Percentiles rank a stretch among this genome's conserved stretches.
Evolutionary conservation across 176 grass and related monocot species (phyloP).

Genomic region (Dendrocalamus sinicus): DNA sequence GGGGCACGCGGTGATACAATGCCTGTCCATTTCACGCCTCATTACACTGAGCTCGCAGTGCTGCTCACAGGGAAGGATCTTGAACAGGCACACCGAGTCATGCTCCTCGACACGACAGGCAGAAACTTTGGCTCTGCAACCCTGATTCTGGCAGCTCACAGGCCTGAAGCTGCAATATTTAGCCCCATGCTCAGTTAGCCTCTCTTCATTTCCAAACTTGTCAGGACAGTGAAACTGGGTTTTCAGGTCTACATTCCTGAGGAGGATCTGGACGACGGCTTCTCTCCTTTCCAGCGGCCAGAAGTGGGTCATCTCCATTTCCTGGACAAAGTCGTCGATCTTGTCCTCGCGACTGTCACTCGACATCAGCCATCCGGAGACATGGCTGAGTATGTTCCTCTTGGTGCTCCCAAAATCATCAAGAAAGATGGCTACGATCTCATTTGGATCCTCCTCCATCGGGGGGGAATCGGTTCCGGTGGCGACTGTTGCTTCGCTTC

Average conservation of each 20-base stretch:
- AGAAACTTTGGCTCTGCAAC: no score
- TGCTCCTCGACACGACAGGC: no score
- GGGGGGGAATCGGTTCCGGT: no score
- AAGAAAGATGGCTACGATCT: neutral
- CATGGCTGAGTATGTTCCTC: neutral
- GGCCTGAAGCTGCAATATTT: neutral
- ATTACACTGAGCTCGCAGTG: neutral
- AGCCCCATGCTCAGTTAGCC: neutral
- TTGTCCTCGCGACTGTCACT: constrained; percentile 26
- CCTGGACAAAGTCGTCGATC: constrained; percentile 3
- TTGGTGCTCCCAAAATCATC: constrained; percentile 27
- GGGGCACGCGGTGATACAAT: neutral
- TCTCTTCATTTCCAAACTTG: neutral
- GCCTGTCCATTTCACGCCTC: constrained; percentile 21
- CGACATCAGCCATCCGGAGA: constrained; percentile 13
- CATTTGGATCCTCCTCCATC: neutral
- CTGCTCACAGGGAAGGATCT: constrained; percentile 1
- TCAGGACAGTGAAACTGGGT: neutral
- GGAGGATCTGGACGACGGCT: constrained; percentile 13
- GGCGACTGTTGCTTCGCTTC: neutral
- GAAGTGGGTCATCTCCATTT: neutral
- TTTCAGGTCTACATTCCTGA: neutral
- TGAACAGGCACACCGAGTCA: no score
- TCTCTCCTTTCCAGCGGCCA: constrained; percentile 19
- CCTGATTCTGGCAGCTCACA: neutral